phyloP scores from a whole-genome alignment of 23 red algal species.

The Gracilaria gracilis region DNA sequence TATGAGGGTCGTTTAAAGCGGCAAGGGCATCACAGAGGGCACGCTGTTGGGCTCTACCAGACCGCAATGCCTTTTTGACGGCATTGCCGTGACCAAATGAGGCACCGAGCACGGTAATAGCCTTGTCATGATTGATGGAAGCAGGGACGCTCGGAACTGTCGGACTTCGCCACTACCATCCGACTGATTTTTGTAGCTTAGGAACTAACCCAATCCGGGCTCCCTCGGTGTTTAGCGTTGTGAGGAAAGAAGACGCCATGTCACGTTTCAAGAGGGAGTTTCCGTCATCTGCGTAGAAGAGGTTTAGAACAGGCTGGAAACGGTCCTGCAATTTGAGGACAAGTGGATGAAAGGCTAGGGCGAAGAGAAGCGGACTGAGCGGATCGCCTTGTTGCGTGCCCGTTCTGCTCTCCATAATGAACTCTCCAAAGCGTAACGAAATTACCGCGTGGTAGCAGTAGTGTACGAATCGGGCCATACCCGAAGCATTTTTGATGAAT shows the following conservation, averaged over 20 bases:
- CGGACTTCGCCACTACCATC: too few species aligned
- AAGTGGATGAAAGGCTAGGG: slow-evolving; percentile 7
- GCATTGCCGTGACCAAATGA: too few species aligned
- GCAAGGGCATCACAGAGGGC: too few species aligned
- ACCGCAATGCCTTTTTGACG: too few species aligned
- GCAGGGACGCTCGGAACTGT: too few species aligned
- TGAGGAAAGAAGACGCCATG: background rate
- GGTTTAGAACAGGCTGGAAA: slow-evolving; percentile 1
- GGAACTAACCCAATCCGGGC: background rate
- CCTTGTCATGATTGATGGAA: too few species aligned
- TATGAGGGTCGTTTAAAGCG: too few species aligned
- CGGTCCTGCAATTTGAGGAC: background rate
- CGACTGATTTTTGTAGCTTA: background rate
- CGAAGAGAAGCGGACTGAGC: slow-evolving; percentile 28
- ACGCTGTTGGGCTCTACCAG: too few species aligned
- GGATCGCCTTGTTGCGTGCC: slow-evolving; percentile 54
- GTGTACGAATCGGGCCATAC: slow-evolving; percentile 26
- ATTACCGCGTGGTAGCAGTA: background rate
- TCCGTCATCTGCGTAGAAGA: slow-evolving; percentile 22
- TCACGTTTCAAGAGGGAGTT: background rate
- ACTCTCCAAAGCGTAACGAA: background rate
- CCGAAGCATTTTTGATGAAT: background rate
- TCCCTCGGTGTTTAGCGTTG: background rate
- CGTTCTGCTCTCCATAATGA: background rate
- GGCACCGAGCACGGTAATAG: too few species aligned